These are phyloP conservation scores for Pinus taeda DNA, from an alignment of 75 land plant genomes.

Conservation along the genomic window DNA sequence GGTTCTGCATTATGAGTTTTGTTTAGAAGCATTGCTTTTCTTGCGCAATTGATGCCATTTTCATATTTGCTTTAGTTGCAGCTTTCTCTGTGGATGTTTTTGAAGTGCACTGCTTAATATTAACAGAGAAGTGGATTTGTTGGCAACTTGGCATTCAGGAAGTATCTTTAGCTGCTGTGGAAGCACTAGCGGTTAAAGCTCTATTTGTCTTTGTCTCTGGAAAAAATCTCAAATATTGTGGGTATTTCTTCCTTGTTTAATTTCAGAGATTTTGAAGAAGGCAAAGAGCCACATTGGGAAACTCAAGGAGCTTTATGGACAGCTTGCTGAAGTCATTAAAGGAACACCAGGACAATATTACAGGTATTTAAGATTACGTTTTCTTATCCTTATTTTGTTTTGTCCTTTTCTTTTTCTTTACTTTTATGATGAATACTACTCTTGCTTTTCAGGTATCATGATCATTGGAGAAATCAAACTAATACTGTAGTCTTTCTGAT, in stretches of 20 bases:
- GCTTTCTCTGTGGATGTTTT: neutral
- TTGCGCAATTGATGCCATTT: neutral
- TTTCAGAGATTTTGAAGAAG: constrained; percentile 65
- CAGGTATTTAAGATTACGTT: constrained; percentile 39
- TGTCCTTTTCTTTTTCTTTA: neutral
- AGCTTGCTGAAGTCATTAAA: constrained; percentile 57
- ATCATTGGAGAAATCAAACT: constrained; percentile 82
- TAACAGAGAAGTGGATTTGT: neutral
- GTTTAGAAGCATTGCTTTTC: no score
- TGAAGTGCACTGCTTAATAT: neutral
- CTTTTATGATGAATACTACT: neutral
- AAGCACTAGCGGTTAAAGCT: neutral
- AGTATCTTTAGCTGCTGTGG: constrained; percentile 5
- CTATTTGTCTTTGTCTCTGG: neutral
- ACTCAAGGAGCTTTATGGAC: constrained; percentile 40
- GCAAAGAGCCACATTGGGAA: constrained; percentile 41
- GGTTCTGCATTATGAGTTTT: no score
- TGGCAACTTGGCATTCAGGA: neutral
- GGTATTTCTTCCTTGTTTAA: neutral
- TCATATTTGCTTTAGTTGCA: neutral
- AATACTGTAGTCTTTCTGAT: constrained; percentile 67
- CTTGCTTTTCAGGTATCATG: constrained; percentile 63
- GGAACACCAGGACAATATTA: constrained; percentile 80
- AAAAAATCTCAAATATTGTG: neutral
- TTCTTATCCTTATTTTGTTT: neutral